Evolutionary conservation across 768 basidiomycete species (phyloP).

Genomic region (Coprinellus micaceus): DNA sequence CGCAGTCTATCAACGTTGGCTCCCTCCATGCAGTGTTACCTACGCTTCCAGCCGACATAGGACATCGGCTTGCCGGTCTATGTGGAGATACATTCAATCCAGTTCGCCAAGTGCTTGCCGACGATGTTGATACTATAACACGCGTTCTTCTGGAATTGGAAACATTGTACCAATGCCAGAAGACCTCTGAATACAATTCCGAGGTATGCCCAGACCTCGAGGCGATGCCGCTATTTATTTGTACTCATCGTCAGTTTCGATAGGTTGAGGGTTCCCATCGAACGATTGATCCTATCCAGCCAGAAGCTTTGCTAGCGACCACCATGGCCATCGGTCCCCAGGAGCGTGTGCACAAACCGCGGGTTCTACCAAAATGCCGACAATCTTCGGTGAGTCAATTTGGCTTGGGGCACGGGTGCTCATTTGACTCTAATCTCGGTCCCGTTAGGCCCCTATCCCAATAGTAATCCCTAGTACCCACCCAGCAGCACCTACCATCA

Average conservation of each 20-base stretch:
- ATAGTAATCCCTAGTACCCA: conserved; percentile 29
- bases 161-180: conserved; percentile 14
- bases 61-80: conserved; percentile 24
- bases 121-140: conserved; percentile 40
- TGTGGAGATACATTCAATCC: conserved; percentile 30
- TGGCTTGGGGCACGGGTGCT: no score
- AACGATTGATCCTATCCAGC: no score
- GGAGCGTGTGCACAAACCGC: neutral
- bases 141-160: conserved; percentile 42
- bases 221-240: neutral
- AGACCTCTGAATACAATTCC: conserved; percentile 6
- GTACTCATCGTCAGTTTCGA: neutral
- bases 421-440: neutral
- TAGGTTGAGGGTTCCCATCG: neutral
- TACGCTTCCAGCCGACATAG: conserved; percentile 23
- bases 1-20: neutral
- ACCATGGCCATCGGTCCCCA: neutral
- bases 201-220: conserved; percentile 17
- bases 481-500: conserved; percentile 44
- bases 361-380: no score
- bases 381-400: conserved; percentile 19
- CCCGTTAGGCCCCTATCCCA: conserved; percentile 15
- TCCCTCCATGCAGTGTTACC: conserved; percentile 21
- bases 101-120: conserved; percentile 32
- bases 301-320: neutral